A percentile compares a stretch with the other conserved stretches of the same genome.
phyloP scores from a whole-genome alignment of 2,329 filamentous ascomycete species.

The Davidsoniella neocaledoniae region DNA sequence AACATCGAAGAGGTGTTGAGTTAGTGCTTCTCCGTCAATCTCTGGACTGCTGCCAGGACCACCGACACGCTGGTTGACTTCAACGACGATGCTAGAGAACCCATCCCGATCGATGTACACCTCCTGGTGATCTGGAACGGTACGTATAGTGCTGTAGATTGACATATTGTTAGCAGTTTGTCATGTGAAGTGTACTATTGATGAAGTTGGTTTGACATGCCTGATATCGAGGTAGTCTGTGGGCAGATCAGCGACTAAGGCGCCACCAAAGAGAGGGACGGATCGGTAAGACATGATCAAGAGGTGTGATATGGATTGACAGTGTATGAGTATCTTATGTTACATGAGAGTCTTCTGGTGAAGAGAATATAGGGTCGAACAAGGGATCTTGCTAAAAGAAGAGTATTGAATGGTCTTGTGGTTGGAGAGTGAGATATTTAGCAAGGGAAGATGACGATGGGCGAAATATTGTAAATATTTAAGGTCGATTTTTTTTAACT shows the following conservation, averaged over 20 bases:
- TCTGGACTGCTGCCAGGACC: conserved; percentile 34
- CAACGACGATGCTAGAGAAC: conserved; percentile 75
- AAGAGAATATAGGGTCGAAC: too few species aligned
- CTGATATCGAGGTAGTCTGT: conserved; percentile 55
- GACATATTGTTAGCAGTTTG: conserved; percentile 7
- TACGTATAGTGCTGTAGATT: conserved; percentile 43
- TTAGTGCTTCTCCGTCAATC: conserved; percentile 52
- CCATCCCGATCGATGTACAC: conserved; percentile 73
- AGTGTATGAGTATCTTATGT: too few species aligned
- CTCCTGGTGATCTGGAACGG: conserved; percentile 79
- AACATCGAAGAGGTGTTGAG: conserved; percentile 52
- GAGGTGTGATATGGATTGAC: background rate
- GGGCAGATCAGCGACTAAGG: conserved; percentile 52
- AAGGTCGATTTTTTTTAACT: too few species aligned
- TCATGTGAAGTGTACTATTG: background rate
- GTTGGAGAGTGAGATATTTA: too few species aligned
- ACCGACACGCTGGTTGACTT: conserved; percentile 71
- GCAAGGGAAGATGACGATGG: too few species aligned
- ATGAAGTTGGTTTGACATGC: conserved; percentile 25
- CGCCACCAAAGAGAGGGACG: conserved; percentile 54
- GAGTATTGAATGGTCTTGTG: too few species aligned
- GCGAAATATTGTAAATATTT: too few species aligned
- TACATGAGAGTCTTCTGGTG: too few species aligned
- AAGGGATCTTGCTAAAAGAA: too few species aligned
- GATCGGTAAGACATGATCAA: conserved; percentile 36